Evolutionary conservation across 306 rosid genomes (phyloP).

Genomic region (Medicago arabica): DNA sequence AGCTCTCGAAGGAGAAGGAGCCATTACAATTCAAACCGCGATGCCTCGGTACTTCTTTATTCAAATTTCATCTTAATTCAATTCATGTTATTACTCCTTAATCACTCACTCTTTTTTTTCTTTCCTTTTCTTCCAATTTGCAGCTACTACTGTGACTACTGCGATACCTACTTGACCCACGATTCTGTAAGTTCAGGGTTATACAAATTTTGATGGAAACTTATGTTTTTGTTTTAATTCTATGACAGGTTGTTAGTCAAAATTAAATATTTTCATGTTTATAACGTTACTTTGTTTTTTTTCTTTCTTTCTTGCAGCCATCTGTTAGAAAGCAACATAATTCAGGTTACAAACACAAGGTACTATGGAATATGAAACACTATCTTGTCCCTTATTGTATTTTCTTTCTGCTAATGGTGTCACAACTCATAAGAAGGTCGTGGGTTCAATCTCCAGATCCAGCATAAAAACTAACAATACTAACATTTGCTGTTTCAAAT

Average conservation of each 20-base stretch:
- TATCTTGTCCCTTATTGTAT: no score
- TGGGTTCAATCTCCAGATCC: no score
- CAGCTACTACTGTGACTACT: slow-evolving; percentile 84
- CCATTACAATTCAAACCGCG: slow-evolving; percentile 2
- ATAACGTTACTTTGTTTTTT: background rate
- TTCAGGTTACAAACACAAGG: slow-evolving; percentile 99
- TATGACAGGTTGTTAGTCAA: no score
- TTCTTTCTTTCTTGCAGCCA: slow-evolving; percentile 62
- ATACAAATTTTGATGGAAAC: no score
- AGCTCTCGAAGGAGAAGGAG: background rate
- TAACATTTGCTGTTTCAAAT: no score
- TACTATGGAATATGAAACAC: slow-evolving; percentile 21
- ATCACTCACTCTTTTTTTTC: background rate
- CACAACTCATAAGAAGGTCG: no score
- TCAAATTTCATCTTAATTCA: background rate
- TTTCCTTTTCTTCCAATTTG: background rate
- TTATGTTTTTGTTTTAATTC: no score
- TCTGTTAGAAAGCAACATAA: slow-evolving; percentile 98
- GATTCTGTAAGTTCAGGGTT: slow-evolving; percentile 65
- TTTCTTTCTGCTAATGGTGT: no score
- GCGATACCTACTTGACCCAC: slow-evolving; percentile 87
- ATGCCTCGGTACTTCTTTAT: slow-evolving; percentile 44
- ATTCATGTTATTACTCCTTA: background rate
- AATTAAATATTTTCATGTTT: background rate
- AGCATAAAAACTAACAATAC: no score